Evolutionary conservation across 176 grass and related monocot genomes (phyloP).

Genomic region (Eleusine indica): DNA sequence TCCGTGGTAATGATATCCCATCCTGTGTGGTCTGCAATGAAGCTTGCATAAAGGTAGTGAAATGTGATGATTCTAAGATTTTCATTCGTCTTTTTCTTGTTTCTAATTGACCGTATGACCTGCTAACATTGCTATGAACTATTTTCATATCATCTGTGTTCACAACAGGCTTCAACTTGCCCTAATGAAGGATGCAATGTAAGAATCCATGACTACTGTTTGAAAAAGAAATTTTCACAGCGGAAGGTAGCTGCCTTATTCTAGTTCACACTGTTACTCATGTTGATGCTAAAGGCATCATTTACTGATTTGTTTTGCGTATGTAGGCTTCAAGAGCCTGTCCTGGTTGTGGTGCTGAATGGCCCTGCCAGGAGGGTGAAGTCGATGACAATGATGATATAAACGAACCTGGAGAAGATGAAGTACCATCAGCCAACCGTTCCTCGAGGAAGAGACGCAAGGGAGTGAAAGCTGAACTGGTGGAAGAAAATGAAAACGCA

Average conservation of each 20-base stretch:
- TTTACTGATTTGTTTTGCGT: constrained; percentile 18
- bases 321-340: constrained; percentile 40
- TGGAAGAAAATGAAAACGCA: constrained; percentile 39
- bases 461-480: constrained; percentile 45
- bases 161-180: constrained; percentile 66
- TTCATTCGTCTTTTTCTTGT: constrained; percentile 10
- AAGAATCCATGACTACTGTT: constrained; percentile 89
- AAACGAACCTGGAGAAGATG: constrained; percentile 36
- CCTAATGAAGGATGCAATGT: constrained; percentile 67
- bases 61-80: not conserved
- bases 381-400: constrained; percentile 28
- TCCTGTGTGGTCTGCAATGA: constrained; percentile 91
- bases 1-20: constrained; percentile 68
- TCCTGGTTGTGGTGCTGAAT: constrained; percentile 62
- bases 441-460: constrained; percentile 40
- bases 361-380: constrained; percentile 59
- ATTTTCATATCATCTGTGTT: constrained; percentile 3
- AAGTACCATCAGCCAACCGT: constrained; percentile 13
- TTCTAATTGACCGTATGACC: not conserved
- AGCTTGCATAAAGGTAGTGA: constrained; percentile 74
- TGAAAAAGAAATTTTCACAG: constrained; percentile 80
- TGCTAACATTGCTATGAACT: not conserved
- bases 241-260: constrained; percentile 47
- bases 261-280: not conserved
- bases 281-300: not conserved